Conservation (phyloP, 148 eudicot genomes). For the Silene conica region DNA sequence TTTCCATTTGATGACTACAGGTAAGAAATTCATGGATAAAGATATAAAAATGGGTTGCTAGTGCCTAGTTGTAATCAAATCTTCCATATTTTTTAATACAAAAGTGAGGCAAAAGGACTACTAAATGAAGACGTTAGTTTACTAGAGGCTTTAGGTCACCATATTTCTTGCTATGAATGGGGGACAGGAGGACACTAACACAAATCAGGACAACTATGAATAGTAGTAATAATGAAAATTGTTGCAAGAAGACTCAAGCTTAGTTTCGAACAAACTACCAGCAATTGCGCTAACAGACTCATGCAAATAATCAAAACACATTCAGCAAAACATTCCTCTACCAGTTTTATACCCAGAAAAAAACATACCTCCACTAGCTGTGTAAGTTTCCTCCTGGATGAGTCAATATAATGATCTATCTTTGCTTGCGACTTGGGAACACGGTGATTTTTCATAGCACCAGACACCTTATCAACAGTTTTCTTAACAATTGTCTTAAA, state of each 20-base stretch:
- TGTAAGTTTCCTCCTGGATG: slow-evolving; percentile 77
- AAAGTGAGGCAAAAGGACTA: not conserved
- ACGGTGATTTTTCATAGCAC: slow-evolving; percentile 84
- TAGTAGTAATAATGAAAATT: not conserved
- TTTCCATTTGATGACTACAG: not conserved
- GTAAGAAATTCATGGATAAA: not conserved
- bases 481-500: slow-evolving; percentile 97
- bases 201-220: not conserved
- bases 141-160: not conserved
- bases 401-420: slow-evolving; percentile 83
- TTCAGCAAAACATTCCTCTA: slow-evolving; percentile 47
- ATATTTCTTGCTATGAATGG: not conserved
- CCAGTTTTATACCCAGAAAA: slow-evolving; percentile 31
- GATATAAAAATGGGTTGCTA: not conserved
- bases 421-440: slow-evolving; percentile 84
- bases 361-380: slow-evolving; percentile 71
- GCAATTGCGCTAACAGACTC: not conserved
- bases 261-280: not conserved
- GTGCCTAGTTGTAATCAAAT: not conserved
- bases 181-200: not conserved
- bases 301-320: not conserved
- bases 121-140: not conserved
- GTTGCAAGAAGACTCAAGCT: not conserved
- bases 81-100: not conserved
- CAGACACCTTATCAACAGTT: slow-evolving; percentile 93